phyloP scores from a whole-genome alignment of 1,284 basidiomycete species.

The Stygiomarasmius scandens region DNA sequence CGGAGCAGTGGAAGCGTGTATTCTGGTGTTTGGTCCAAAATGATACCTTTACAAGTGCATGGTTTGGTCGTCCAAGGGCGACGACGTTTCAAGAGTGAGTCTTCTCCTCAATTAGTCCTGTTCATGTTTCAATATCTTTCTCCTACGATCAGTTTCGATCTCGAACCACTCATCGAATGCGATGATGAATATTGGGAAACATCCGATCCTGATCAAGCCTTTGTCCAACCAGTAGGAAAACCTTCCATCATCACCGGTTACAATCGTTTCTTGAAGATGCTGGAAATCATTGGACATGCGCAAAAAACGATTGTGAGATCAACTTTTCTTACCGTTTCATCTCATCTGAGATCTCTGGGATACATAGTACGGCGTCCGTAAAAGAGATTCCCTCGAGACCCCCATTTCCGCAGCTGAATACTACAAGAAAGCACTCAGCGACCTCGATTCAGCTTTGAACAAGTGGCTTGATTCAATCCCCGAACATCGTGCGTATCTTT shows the following conservation, averaged over 20 bases:
- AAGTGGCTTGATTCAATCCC: not conserved
- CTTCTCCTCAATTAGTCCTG: no score
- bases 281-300: constrained; percentile 64
- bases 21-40: constrained; percentile 61
- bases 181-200: constrained; percentile 73
- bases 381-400: not conserved
- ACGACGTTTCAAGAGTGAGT: constrained; percentile 64
- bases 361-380: not conserved
- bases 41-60: constrained; percentile 55
- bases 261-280: constrained; percentile 57
- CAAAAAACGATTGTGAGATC: constrained; percentile 68
- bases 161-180: constrained; percentile 66
- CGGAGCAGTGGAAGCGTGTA: constrained; percentile 70
- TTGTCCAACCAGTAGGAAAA: constrained; percentile 58
- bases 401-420: not conserved
- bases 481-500: not conserved
- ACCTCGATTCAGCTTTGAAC: not conserved
- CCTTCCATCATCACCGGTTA: constrained; percentile 59
- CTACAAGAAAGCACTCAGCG: not conserved
- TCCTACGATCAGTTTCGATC: constrained; percentile 50
- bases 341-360: not conserved
- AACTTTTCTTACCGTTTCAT: constrained; percentile 9
- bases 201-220: constrained; percentile 47
- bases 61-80: constrained; percentile 63
- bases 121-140: no score